Evolutionary conservation across 495 filamentous ascomycete species (phyloP).

Genomic region (Aspergillus sclerotioniger): DNA sequence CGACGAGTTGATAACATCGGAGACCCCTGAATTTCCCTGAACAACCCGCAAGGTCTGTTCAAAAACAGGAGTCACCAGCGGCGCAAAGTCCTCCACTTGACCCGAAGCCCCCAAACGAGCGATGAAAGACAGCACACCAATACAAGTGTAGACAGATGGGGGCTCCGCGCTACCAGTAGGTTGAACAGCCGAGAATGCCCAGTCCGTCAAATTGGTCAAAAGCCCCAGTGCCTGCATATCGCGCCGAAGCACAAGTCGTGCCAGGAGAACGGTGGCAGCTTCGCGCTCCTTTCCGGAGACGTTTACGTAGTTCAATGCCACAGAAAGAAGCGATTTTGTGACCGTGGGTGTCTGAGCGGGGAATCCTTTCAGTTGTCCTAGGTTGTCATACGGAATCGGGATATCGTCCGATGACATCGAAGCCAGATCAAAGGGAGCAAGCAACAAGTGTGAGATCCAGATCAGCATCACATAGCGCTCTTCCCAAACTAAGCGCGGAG

Average conservation of each 20-base stretch:
- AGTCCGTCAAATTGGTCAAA: constrained; percentile 59
- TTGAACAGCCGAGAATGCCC: constrained; percentile 61
- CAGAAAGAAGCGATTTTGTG: constrained; percentile 62
- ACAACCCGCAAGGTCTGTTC: constrained; percentile 41
- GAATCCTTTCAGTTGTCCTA: constrained; percentile 23
- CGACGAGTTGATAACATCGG: constrained; percentile 56
- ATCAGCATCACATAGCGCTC: constrained; percentile 84
- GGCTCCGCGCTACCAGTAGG: constrained; percentile 31
- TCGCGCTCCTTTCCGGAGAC: constrained; percentile 82
- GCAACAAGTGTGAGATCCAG: constrained; percentile 88
- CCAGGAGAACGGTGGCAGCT: constrained; percentile 77
- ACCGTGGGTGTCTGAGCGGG: constrained; percentile 61
- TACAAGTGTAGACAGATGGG: constrained; percentile 55
- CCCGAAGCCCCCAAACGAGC: constrained; percentile 64
- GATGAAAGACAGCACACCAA: constrained; percentile 77
- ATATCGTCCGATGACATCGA: constrained; percentile 69
- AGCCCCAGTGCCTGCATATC: constrained; percentile 84
- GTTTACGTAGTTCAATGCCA: constrained; percentile 69
- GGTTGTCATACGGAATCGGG: constrained; percentile 30
- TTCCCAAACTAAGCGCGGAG: constrained; percentile 66
- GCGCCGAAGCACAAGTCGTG: constrained; percentile 72
- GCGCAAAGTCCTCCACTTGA: constrained; percentile 51
- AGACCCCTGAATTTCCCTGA: constrained; percentile 39
- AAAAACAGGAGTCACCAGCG: constrained; percentile 51
- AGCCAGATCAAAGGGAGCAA: constrained; percentile 89